Percentiles rank a stretch among this genome's conserved stretches.
These are phyloP conservation scores for Wickerhamomyces chaumierensis DNA, from an alignment of 805 yeast species.

Conservation along the genomic window DNA sequence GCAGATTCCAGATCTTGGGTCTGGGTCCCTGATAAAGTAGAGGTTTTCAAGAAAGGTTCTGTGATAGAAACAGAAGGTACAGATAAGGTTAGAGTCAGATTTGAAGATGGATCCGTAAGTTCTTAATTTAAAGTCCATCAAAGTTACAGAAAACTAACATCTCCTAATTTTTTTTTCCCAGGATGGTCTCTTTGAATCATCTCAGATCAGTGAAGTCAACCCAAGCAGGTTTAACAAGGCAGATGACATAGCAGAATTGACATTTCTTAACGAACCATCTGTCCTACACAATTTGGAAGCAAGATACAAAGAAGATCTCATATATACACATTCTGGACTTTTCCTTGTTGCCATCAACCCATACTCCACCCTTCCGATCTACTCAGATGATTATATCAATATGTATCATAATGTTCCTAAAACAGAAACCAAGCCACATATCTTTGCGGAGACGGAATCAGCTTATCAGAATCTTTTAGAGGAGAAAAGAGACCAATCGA, in stretches of 20 bases:
- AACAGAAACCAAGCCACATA: conserved; percentile 65
- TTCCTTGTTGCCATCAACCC: conserved; percentile 95
- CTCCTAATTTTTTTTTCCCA: conserved; percentile 4
- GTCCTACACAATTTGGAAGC: conserved; percentile 76
- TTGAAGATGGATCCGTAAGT: conserved; percentile 27
- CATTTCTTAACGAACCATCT: conserved; percentile 89
- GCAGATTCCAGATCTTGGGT: conserved; percentile 37
- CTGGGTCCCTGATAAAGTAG: conserved; percentile 60
- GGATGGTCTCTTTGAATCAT: conserved; percentile 29
- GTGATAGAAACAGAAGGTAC: conserved; percentile 33
- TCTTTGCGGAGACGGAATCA: conserved; percentile 79
- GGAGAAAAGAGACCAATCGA: conserved; percentile 71
- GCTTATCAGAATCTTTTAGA: conserved; percentile 69
- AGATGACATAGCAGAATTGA: conserved; percentile 90
- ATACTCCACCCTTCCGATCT: conserved; percentile 63
- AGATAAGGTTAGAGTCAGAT: conserved; percentile 26
- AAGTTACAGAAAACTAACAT: no score
- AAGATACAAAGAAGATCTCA: conserved; percentile 67
- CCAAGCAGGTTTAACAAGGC: conserved; percentile 87
- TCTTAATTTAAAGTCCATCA: no score
- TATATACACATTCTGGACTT: conserved; percentile 91
- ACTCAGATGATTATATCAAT: conserved; percentile 45
- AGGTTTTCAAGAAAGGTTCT: conserved; percentile 50
- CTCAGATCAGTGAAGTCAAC: conserved; percentile 55
- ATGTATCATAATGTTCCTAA: conserved; percentile 38